Base-by-base conservation (phyloP, 352 stramenopile genomes). In the Peronospora farinosa region DNA sequence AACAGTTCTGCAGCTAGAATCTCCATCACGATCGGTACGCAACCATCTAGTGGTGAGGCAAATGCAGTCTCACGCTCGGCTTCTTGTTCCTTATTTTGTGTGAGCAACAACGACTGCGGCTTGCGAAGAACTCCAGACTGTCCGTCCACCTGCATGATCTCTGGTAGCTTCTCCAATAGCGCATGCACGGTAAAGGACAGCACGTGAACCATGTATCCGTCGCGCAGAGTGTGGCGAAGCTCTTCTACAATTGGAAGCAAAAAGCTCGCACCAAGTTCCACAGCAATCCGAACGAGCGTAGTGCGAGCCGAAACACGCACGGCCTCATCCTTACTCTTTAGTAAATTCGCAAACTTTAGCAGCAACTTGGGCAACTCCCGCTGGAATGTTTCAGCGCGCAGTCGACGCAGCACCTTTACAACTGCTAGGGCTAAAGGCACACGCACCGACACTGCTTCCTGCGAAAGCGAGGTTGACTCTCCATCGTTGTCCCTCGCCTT, bases 381-480 rank as follows among this genome's bases (percentile, higher is more conserved):
- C 58, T 97, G 88, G 63, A 98, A 98, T 28, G 77, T 84, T 7
- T 72, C 56, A 5, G 69, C 67, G 21, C 90, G 94, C 46, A 98
- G 75, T 30, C 96, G 95, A 44, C 96, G 84, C 43, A 97, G 83
- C 5, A 99, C 84, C 60, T 98, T 98, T n/a, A 98, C 78, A 35
- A 99, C 75, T 10, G 95, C 95, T 11, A 99, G 66, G 13, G 95
- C 93, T 28, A 99, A 65, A 8, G 91, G 83, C 16, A 97, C 85
- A 40, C 96, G 85, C 40, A 99, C 82, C 2, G 65, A 68, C 30
- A 76, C 59, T 16, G 60, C 44, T 41, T 70, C 63, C 1, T 52
- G 32, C 1, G 61, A 49, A 9, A 65, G 16, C 13, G 52, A 67
- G 3, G 43, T 76, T 12, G 64, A 67, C 25, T 83, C 76, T 4